A percentile compares a stretch with the other conserved stretches of the same genome.
Conservation (phyloP, 768 basidiomycete species). For the Tulasnella sp. region DNA sequence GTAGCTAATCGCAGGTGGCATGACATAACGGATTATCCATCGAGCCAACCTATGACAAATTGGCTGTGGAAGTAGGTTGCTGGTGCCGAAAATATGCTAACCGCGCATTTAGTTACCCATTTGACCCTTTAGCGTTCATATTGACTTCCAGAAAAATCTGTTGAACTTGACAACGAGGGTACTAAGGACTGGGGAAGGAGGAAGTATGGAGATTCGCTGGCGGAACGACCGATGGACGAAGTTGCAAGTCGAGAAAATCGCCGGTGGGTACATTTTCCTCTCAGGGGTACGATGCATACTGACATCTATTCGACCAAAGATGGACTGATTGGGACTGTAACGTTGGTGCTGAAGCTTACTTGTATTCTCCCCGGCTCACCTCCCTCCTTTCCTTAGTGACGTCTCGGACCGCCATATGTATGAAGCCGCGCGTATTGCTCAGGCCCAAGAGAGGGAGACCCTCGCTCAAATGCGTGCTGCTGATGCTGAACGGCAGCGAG, state of each 20-base stretch:
- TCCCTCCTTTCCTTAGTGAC: conserved; percentile 14
- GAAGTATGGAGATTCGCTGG: conserved; percentile 17
- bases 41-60: background rate
- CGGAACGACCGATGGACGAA: conserved; percentile 17
- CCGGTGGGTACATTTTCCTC: background rate
- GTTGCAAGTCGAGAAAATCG: conserved; percentile 15
- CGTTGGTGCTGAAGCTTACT: background rate
- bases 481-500: conserved; percentile 21
- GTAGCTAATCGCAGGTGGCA: conserved; percentile 11
- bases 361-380: background rate
- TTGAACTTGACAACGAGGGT: background rate
- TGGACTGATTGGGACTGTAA: conserved; percentile 10
- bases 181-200: background rate
- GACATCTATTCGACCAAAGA: background rate
- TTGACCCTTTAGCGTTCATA: conserved; percentile 10
- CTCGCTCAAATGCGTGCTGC: conserved; percentile 21
- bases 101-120: background rate
- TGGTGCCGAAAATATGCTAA: background rate
- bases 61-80: conserved; percentile 2
- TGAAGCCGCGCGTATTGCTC: conserved; percentile 22
- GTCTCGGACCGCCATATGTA: conserved; percentile 20
- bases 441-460: conserved; percentile 25
- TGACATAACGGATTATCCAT: conserved; percentile 9
- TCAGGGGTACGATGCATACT: background rate
- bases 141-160: conserved; percentile 7